Base-by-base conservation (phyloP, 805 yeast genomes). In the Blastobotrys peoriensis region DNA sequence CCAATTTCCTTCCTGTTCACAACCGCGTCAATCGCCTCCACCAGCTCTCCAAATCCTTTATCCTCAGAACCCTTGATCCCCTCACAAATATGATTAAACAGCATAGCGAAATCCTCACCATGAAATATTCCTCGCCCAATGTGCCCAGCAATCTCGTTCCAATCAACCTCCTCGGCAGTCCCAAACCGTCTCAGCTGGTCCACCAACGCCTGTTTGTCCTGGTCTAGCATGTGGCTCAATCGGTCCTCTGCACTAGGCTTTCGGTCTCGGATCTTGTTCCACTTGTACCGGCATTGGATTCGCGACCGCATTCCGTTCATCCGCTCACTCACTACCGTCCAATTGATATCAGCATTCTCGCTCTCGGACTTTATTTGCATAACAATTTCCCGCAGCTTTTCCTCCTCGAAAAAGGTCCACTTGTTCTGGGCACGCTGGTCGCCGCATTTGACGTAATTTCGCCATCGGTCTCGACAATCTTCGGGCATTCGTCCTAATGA, bases 381-480 rank as follows among this genome's bases (percentile, higher is more conserved):
- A 13, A 86, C 77, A 5, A 82, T 76, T n/a, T 61, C 60, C 43
- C 73, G 72, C 48, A 89, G 67, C 42, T 67, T 63, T 16, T 67
- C 71, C 60, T 89, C 97, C 57, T 86, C 96, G 28, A 75, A 78
- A 1, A 63, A 59, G 0, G 82, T 68, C 98, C 98, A 89, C 60
- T 83, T 86, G 61, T 85, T 84, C 40, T 76, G 74, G 5, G 80
- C 78, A 51, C 97, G 71, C 44, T 76, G 76, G 15, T 70, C 71
- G 19, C 97, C 97, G 68, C 97, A 91, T 63, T 89, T 89, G 50
- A 89, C 84, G 60, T 89, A 91, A 61, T 91, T 91, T 63, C 98
- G 74, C 95, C 95, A 91, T 55, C 98, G 73, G 62, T 91, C 98
- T 55, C 98, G 75, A 63, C 97, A 89, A 65, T 91, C 98, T 59